A percentile compares a stretch with the other conserved stretches of the same genome.
These are phyloP conservation scores for Fusarium solani-melongenae DNA, from an alignment of 2,329 filamentous ascomycete genomes.

Conservation along the genomic window DNA sequence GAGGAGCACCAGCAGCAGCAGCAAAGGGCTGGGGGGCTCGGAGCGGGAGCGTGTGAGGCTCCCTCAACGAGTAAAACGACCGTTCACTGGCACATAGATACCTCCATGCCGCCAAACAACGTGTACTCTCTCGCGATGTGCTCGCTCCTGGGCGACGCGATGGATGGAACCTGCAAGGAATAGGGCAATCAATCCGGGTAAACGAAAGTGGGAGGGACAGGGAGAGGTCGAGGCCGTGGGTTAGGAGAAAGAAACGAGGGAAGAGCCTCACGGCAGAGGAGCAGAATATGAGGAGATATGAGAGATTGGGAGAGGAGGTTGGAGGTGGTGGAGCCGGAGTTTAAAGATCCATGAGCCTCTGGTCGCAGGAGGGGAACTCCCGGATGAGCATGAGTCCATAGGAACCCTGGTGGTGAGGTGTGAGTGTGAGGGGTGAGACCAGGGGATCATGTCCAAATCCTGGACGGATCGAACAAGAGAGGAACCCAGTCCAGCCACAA, in stretches of 20 bases:
- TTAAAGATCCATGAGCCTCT: slow-evolving; percentile 42
- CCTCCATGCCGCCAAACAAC: slow-evolving; percentile 39
- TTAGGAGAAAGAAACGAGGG: background rate
- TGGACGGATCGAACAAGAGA: slow-evolving; percentile 19
- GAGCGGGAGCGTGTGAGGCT: slow-evolving; percentile 30
- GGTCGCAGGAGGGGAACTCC: slow-evolving; percentile 37
- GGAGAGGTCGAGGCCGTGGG: background rate
- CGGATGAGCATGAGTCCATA: slow-evolving; percentile 20
- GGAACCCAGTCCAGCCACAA: slow-evolving; percentile 28
- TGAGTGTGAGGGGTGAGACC: slow-evolving; percentile 39
- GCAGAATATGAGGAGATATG: slow-evolving; percentile 20
- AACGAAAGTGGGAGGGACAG: background rate
- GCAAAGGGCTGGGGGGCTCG: slow-evolving; percentile 15
- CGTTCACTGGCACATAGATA: slow-evolving; percentile 37
- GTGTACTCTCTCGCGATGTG: slow-evolving; percentile 20
- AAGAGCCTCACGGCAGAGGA: slow-evolving; percentile 2
- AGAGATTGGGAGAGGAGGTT: slow-evolving; percentile 36
- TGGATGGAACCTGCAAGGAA: slow-evolving; percentile 3
- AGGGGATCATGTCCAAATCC: slow-evolving; percentile 27
- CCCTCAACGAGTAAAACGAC: slow-evolving; percentile 37
- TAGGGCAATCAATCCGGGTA: background rate
- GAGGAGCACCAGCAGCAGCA: slow-evolving; percentile 8
- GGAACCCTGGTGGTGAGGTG: slow-evolving; percentile 33
- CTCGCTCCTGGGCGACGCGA: slow-evolving; percentile 6
- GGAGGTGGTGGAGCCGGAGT: slow-evolving; percentile 42